Conservation (phyloP, 371 early-diverging fungal species). For the Phascolomyces articulosus region DNA sequence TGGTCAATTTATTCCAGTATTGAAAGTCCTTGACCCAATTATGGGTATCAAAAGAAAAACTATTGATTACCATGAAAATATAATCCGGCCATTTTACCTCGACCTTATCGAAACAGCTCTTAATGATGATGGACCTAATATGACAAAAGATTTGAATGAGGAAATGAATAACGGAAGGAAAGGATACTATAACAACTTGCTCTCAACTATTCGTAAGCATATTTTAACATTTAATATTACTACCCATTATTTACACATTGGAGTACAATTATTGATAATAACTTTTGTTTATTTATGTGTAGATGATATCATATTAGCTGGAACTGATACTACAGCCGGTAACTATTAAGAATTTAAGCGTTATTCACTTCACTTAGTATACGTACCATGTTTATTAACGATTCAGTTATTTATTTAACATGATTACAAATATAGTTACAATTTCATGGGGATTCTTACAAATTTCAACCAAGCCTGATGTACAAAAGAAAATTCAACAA, state of each 20-base stretch:
- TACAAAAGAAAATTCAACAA: slow-evolving; percentile 14
- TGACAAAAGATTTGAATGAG: not conserved
- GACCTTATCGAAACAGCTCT: not conserved
- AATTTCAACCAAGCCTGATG: slow-evolving; percentile 11
- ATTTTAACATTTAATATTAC: too few relatives aligned
- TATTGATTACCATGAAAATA: not conserved
- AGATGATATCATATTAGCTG: slow-evolving; percentile 21
- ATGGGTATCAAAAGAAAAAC: not conserved
- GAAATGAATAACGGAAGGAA: not conserved
- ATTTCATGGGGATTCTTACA: slow-evolving; percentile 12
- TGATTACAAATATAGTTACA: too few relatives aligned
- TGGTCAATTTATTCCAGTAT: not conserved
- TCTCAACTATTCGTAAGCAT: not conserved
- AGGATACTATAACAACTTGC: not conserved
- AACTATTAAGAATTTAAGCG: too few relatives aligned
- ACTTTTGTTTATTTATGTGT: too few relatives aligned
- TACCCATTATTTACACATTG: too few relatives aligned
- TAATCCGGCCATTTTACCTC: not conserved
- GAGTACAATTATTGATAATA: too few relatives aligned
- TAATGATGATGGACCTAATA: not conserved
- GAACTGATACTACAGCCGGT: slow-evolving; percentile 16
- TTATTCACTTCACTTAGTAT: too few relatives aligned
- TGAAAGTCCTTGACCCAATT: not conserved
- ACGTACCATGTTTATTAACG: too few relatives aligned
- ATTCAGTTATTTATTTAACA: too few relatives aligned